phyloP scores from a whole-genome alignment of 495 filamentous ascomycete species.

The Aspergillus affinis region DNA sequence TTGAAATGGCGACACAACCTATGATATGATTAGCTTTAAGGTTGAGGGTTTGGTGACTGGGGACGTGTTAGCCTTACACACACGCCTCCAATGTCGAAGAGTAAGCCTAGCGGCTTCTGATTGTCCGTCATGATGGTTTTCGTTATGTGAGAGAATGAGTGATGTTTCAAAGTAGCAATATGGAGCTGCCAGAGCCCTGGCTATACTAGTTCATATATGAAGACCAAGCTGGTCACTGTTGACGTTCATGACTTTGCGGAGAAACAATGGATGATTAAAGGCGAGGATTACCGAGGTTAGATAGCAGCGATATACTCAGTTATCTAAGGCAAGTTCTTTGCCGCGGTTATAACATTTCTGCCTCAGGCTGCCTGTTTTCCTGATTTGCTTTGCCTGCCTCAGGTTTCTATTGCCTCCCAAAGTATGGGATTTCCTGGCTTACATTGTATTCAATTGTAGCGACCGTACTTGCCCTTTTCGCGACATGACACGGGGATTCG shows the following conservation, averaged over 20 bases:
- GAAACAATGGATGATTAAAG: neutral
- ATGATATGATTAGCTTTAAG: slow-evolving; percentile 15
- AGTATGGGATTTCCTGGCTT: too few species aligned
- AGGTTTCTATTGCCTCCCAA: too few species aligned
- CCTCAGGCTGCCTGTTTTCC: too few species aligned
- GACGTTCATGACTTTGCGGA: neutral
- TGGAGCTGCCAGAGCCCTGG: neutral
- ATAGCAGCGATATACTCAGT: neutral
- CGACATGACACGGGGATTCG: too few species aligned
- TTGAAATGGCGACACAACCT: slow-evolving; percentile 92
- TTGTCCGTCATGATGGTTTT: slow-evolving; percentile 34
- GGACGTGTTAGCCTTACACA: slow-evolving; percentile 62
- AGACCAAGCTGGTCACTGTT: neutral
- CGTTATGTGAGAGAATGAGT: neutral
- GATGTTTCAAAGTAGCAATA: neutral
- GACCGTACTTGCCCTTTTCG: too few species aligned
- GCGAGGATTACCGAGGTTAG: slow-evolving; percentile 26
- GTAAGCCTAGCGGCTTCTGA: slow-evolving; percentile 67
- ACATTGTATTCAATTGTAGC: too few species aligned
- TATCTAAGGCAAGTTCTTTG: too few species aligned
- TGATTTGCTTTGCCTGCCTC: too few species aligned
- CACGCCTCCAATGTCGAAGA: slow-evolving; percentile 97
- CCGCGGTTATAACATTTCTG: too few species aligned
- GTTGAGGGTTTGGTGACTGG: neutral
- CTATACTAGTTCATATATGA: neutral